These are phyloP conservation scores for Leccinum sublutescens DNA, from an alignment of 768 basidiomycete species.

Conservation along the genomic window DNA sequence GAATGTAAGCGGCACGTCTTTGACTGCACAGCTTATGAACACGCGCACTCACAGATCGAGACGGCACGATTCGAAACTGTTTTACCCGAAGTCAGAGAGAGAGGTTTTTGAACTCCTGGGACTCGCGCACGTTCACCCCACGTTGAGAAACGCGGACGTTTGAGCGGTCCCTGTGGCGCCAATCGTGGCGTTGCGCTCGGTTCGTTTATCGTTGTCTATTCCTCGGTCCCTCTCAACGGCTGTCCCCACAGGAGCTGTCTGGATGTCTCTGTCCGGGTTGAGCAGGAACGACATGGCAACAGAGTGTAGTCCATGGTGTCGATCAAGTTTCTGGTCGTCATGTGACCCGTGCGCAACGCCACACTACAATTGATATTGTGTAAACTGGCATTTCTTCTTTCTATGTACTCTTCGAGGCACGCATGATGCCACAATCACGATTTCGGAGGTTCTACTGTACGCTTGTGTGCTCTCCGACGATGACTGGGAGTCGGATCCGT, in stretches of 20 bases:
- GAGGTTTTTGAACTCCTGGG: constrained; percentile 74
- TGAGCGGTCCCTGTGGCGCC: constrained; percentile 29
- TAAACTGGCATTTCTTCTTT: background rate
- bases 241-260: background rate
- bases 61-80: constrained; percentile 58
- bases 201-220: background rate
- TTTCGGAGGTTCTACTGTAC: background rate
- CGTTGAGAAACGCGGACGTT: constrained; percentile 66
- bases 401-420: background rate
- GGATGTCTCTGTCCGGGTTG: background rate
- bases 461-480: background rate
- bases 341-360: background rate
- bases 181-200: background rate
- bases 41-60: constrained; percentile 38
- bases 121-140: constrained; percentile 69
- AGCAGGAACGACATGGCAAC: background rate
- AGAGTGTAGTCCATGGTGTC: background rate
- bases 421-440: background rate
- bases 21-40: background rate
- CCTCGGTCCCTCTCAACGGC: background rate
- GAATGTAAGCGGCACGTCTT: constrained; percentile 51
- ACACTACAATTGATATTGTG: background rate
- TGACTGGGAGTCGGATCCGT: background rate
- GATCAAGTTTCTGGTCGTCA: background rate
- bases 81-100: constrained; percentile 61